Evolutionary conservation across 345 rosid genomes (phyloP), one percentile per base, ranked within the genome.

Genomic region (Brassica cretica): DNA sequence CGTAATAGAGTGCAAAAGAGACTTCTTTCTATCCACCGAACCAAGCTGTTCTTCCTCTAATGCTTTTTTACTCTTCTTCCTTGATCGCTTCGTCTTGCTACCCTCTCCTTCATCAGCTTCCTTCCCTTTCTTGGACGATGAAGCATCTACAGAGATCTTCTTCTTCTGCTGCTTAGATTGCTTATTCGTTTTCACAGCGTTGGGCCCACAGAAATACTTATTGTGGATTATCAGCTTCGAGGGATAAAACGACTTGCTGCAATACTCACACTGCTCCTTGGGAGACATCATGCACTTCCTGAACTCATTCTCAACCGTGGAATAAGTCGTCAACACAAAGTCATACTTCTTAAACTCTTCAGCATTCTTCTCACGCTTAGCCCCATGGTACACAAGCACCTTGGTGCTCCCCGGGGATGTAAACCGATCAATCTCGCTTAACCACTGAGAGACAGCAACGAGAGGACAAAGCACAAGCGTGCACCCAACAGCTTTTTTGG

Each of bases 391-490:
- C 73, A 89, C 82, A 78, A 93, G 83, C 6, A 93, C 96, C 81
- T 85, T 90, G 44, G 88, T 83, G 86, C 98, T 91, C 83, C 97
- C 97, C 46, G 74, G 80, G 21, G 84, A 77, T 32, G 99, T 95
- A 86, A 89, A 95, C 75, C 88, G 85, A 16, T 76, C 84, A 64
- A 95, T 88, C 87, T 95, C 99, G 76, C 66, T 73, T 12, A 85
- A 87, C 99, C 99, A 95, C 80, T 93, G 98, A 78, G 82, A 87
- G 76, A 95, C 96, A 76, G 99, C 99, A 77, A 89, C 98, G 63
- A 93, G 77, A 51, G 99, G 99, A 79, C 99, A 95, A 55, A 95
- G 74, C 8, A 95, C 99, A 71, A 95, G 98, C 53, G 98, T 95
- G 58, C 87, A 82, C 41, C 74, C 82, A 11, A 80, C 72, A 75